These are phyloP conservation scores for Phytophthora kernoviae DNA, from an alignment of 352 stramenopile species.

Conservation along the genomic window DNA sequence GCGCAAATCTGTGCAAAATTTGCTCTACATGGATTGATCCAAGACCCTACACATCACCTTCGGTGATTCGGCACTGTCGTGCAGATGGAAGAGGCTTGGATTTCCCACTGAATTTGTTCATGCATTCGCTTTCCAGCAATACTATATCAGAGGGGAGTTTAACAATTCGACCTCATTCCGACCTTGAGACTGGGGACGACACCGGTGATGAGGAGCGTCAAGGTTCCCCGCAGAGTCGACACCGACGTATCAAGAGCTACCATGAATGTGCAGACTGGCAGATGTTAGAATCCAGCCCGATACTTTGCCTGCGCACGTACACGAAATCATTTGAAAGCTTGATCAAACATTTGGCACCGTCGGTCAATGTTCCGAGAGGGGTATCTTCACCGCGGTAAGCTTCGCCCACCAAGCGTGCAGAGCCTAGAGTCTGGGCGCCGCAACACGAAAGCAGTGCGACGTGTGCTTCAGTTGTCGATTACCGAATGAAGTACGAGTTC, in stretches of 20 bases:
- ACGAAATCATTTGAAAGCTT: constrained; percentile 82
- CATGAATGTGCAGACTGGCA: constrained; percentile 36
- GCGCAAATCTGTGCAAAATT: no score
- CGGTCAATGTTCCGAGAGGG: constrained; percentile 28
- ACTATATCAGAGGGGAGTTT: constrained; percentile 46
- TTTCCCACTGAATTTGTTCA: constrained; percentile 26
- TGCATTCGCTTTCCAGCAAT: constrained; percentile 34
- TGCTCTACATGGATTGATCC: no score
- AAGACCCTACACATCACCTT: constrained; percentile 24
- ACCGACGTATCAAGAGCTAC: constrained; percentile 64
- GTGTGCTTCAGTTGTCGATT: constrained; percentile 41
- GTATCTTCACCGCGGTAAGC: constrained; percentile 40
- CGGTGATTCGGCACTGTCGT: constrained; percentile 31
- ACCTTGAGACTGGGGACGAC: constrained; percentile 26
- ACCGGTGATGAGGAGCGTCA: constrained; percentile 7
- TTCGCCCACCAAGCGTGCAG: constrained; percentile 48
- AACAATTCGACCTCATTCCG: constrained; percentile 47
- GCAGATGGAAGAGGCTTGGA: constrained; percentile 14
- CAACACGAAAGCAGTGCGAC: constrained; percentile 50
- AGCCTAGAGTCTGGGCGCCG: constrained; percentile 78
- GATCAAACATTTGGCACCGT: constrained; percentile 78
- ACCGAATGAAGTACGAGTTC: constrained; percentile 86
- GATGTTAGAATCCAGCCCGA: constrained; percentile 15
- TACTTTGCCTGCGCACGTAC: constrained; percentile 62
- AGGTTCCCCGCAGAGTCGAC: constrained; percentile 17